phyloP scores from a whole-genome alignment of 345 rosid genomes.

The Melaleuca quinquenervia region DNA sequence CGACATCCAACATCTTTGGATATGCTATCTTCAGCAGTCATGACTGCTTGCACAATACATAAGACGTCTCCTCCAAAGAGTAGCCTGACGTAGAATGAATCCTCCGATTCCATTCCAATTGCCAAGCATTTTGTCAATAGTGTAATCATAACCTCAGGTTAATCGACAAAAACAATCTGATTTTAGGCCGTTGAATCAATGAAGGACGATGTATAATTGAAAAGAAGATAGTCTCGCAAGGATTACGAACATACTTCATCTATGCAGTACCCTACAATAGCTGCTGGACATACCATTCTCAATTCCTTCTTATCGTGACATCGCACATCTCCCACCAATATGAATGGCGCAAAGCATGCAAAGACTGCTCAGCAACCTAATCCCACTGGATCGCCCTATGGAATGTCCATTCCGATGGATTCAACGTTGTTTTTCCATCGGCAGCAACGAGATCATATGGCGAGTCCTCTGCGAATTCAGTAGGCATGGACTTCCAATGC shows the following conservation, averaged over 20 bases:
- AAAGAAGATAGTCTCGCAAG: background rate
- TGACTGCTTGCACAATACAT: background rate
- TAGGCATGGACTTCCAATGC: conserved; percentile 85
- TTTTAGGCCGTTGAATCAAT: background rate
- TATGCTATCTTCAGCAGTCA: background rate
- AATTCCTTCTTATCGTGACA: background rate
- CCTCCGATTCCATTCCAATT: background rate
- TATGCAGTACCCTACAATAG: background rate
- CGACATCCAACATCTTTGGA: background rate
- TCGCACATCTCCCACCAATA: background rate
- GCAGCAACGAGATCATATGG: conserved; percentile 74
- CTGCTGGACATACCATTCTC: background rate
- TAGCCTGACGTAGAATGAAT: background rate
- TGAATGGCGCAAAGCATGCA: background rate
- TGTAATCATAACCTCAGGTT: background rate
- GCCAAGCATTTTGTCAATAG: background rate
- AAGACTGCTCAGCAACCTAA: conserved; percentile 4
- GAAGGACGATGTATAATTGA: background rate
- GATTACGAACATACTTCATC: background rate
- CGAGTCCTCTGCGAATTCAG: conserved; percentile 74
- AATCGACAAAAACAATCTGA: background rate
- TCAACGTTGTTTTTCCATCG: conserved; percentile 59
- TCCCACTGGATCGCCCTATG: conserved; percentile 79
- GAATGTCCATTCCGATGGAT: conserved; percentile 79
- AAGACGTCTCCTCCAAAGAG: background rate